A percentile compares a stretch with the other conserved stretches of the same genome.
Conservation (phyloP, 1,139 yeast species). For the Scheffersomyces illinoinensis region DNA sequence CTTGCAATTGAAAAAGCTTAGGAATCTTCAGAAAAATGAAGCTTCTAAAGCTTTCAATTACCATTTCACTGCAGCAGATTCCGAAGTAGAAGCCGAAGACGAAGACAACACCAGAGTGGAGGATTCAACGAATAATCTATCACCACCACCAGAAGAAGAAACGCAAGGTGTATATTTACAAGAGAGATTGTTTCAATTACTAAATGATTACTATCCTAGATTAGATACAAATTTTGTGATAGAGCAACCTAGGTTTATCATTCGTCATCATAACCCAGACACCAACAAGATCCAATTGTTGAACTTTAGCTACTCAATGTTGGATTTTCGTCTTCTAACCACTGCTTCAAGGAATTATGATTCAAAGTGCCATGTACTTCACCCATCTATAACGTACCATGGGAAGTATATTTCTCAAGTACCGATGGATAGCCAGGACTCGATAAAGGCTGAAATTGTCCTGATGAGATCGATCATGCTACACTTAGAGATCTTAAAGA, state of each 20-base stretch:
- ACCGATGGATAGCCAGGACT: conserved; percentile 3
- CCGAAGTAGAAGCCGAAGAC: conserved; percentile 2
- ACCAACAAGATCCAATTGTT: conserved; percentile 28
- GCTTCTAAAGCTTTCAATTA: conserved; percentile 2
- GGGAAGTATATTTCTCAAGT: background rate
- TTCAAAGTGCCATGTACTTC: conserved; percentile 34
- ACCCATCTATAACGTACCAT: conserved; percentile 32
- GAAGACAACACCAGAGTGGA: conserved; percentile 11
- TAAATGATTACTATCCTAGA: conserved; percentile 47
- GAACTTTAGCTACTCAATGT: conserved; percentile 38
- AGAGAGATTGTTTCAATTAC: conserved; percentile 19
- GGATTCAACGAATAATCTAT: conserved; percentile 9
- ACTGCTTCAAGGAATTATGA: conserved; percentile 37
- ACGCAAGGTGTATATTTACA: conserved; percentile 1
- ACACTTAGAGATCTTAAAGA: conserved; percentile 28
- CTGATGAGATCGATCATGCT: conserved; percentile 22
- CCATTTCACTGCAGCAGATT: background rate
- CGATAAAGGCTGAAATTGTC: conserved; percentile 19
- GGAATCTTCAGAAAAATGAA: conserved; percentile 6
- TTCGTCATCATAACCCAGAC: conserved; percentile 27
- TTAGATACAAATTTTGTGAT: conserved; percentile 42
- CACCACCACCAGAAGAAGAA: background rate
- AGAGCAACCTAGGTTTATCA: conserved; percentile 44
- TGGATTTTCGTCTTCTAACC: conserved; percentile 38
- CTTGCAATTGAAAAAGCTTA: conserved; percentile 25